Evolutionary conservation across 257 asterid genomes (phyloP).

Genomic region (Marsdenia floribunda): DNA sequence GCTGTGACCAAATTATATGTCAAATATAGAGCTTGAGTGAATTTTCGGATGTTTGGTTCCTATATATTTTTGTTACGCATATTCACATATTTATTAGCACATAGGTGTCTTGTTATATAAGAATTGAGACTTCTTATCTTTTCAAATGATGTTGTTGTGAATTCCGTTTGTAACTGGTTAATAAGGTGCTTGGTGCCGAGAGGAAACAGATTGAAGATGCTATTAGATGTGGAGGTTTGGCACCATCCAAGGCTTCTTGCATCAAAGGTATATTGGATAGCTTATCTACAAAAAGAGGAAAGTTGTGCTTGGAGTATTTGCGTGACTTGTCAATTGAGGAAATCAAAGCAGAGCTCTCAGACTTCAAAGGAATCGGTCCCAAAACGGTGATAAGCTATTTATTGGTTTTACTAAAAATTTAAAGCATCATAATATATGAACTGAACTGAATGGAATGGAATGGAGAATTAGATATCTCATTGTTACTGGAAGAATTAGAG

Average conservation of each 20-base stretch:
- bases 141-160: neutral
- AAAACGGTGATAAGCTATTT: constrained; percentile 51
- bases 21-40: neutral
- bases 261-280: constrained; percentile 57
- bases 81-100: neutral
- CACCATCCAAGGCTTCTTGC: constrained; percentile 70
- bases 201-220: constrained; percentile 60
- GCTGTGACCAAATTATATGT: neutral
- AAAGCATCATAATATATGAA: neutral
- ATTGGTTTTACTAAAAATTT: neutral
- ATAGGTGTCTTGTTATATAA: neutral
- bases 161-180: constrained; percentile 16
- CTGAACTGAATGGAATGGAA: neutral
- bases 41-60: neutral
- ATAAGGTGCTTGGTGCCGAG: constrained; percentile 77
- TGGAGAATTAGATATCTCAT: neutral
- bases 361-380: constrained; percentile 82
- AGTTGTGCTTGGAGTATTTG: constrained; percentile 75
- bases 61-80: neutral
- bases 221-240: constrained; percentile 89
- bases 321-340: constrained; percentile 61
- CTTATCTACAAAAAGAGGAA: constrained; percentile 57
- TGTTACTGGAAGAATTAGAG: neutral
- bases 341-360: constrained; percentile 71
- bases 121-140: neutral